phyloP scores from a whole-genome alignment of 139 green algal genomes.

The Micractinium sp. region DNA sequence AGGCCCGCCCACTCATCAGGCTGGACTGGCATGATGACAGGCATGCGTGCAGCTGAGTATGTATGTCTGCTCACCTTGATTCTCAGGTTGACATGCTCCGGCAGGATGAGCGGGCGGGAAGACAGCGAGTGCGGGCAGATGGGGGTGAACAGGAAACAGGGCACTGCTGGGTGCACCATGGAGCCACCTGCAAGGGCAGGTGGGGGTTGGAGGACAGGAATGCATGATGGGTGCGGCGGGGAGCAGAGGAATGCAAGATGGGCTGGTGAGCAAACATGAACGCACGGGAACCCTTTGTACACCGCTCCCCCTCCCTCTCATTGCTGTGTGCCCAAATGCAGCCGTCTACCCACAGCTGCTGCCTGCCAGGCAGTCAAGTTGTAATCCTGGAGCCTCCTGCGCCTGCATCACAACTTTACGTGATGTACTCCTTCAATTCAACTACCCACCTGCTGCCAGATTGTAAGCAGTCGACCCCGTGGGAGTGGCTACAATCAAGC shows the following conservation, averaged over 20 bases:
- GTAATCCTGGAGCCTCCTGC: no score
- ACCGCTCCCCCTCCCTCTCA: no score
- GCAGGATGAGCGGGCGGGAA: constrained; percentile 76
- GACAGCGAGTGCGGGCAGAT: constrained; percentile 82
- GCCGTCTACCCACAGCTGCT: no score
- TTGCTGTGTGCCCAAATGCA: no score
- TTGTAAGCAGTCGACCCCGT: constrained; percentile 94
- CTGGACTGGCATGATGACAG: neutral
- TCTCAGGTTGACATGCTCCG: constrained; percentile 71
- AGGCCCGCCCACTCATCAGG: no score
- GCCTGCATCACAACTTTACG: no score
- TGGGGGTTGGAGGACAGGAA: no score
- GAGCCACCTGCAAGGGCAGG: constrained; percentile 44
- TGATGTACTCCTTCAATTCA: neutral
- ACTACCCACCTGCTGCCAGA: constrained; percentile 73
- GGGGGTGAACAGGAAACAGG: constrained; percentile 70
- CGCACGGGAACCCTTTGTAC: no score
- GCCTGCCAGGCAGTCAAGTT: no score
- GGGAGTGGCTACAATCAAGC: constrained; percentile 91
- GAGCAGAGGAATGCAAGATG: no score
- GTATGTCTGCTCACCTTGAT: constrained; percentile 59
- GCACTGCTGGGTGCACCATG: constrained; percentile 76
- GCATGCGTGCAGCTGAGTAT: neutral
- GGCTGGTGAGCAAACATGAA: no score
- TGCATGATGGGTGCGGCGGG: no score